phyloP scores from a whole-genome alignment of 2,329 filamentous ascomycete species.

The Clarireedia paspali region DNA sequence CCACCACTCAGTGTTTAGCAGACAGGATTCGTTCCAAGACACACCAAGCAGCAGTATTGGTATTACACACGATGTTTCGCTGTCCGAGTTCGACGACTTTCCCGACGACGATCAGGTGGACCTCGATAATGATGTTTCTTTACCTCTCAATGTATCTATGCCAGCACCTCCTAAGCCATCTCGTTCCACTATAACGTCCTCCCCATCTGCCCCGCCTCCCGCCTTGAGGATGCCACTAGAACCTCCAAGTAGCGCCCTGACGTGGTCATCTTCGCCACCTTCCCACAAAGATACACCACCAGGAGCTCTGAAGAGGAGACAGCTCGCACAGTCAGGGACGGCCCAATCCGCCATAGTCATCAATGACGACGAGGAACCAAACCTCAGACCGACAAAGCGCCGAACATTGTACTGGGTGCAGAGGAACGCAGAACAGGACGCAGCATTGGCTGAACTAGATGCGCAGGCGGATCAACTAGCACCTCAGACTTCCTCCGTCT shows the following conservation, averaged over 20 bases:
- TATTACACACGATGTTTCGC: constrained; percentile 31
- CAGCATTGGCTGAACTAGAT: constrained; percentile 13
- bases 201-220: constrained; percentile 10
- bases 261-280: constrained; percentile 39
- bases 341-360: constrained; percentile 3
- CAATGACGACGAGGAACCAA: constrained; percentile 12
- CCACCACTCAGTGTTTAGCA: constrained; percentile 30
- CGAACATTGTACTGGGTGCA: constrained; percentile 27
- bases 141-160: constrained; percentile 18
- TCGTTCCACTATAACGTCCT: constrained; percentile 19
- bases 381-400: constrained; percentile 32
- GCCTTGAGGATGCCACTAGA: constrained; percentile 6
- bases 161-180: constrained; percentile 38
- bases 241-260: constrained; percentile 23
- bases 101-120: constrained; percentile 76
- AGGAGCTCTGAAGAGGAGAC: constrained; percentile 12
- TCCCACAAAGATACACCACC: constrained; percentile 34
- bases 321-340: constrained; percentile 8
- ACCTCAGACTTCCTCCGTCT: constrained; percentile 12
- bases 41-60: constrained; percentile 31
- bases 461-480: constrained; percentile 15
- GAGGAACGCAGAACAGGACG: constrained; percentile 28
- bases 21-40: constrained; percentile 42
- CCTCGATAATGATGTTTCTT: constrained; percentile 47
- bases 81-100: constrained; percentile 75